Evolutionary conservation across 495 filamentous ascomycete genomes (phyloP).

Genomic region (Xeromyces bisporus): DNA sequence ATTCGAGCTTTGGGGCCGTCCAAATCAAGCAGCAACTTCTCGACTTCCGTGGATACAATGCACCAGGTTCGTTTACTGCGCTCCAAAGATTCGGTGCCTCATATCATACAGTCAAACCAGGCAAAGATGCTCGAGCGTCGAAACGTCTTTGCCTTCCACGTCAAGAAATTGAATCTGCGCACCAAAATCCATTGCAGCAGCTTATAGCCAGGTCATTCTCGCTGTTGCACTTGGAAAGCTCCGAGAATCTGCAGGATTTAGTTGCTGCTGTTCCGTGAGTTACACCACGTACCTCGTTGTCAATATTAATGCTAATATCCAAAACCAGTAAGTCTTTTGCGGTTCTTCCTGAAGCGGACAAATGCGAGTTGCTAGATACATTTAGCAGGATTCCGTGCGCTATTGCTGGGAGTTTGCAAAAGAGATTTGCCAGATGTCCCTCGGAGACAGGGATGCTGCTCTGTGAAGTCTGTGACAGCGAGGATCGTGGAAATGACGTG

Average conservation of each 20-base stretch:
- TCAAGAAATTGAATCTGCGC: background rate
- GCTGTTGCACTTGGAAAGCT: conserved; percentile 7
- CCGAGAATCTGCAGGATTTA: conserved; percentile 11
- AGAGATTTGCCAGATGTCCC: conserved; percentile 5
- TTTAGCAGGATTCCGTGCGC: conserved; percentile 31
- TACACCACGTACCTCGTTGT: background rate
- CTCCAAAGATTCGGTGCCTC: conserved; percentile 4
- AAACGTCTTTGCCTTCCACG: conserved; percentile 15
- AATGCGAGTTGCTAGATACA: conserved; percentile 15
- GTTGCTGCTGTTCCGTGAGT: conserved; percentile 18
- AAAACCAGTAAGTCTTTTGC: conserved; percentile 11
- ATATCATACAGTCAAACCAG: conserved; percentile 2
- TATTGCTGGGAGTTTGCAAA: conserved; percentile 12
- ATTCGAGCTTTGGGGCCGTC: background rate
- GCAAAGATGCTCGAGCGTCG: conserved; percentile 6
- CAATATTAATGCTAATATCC: background rate
- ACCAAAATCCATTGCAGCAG: conserved; percentile 5
- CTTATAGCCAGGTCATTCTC: conserved; percentile 9
- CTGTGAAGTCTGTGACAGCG: conserved; percentile 23
- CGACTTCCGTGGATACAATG: background rate
- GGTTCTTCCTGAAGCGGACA: conserved; percentile 12
- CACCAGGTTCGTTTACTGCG: background rate
- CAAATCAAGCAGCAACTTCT: background rate
- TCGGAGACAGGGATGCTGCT: conserved; percentile 9
- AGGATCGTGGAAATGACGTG: conserved; percentile 6